Conservation (phyloP, 78 protist genomes). For the Speleostelium caveatum region DNA sequence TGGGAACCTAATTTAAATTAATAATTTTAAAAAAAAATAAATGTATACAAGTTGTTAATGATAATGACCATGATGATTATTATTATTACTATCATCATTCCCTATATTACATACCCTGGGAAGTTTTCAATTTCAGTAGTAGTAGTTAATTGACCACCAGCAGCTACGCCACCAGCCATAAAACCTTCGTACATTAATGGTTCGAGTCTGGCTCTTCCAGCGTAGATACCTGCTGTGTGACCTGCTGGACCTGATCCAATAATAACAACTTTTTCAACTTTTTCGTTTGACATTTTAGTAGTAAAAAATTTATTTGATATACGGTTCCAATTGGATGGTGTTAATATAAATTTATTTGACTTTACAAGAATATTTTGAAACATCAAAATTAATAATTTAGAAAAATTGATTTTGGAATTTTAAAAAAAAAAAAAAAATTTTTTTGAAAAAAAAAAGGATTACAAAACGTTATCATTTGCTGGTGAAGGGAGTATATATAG, state of each 20-base stretch:
- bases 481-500: no score
- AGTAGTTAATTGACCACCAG: constrained; percentile 93
- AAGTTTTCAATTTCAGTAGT: constrained; percentile 93
- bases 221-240: constrained; percentile 92
- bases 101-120: constrained; percentile 85
- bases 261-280: constrained; percentile 81
- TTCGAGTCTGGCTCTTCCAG: constrained; percentile 80
- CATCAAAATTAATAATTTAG: not conserved
- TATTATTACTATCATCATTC: not conserved
- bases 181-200: constrained; percentile 85
- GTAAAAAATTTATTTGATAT: not conserved
- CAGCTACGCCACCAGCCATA: constrained; percentile 82
- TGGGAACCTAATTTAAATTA: constrained; percentile 32
- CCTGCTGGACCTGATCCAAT: constrained; percentile 96
- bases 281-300: constrained; percentile 9
- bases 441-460: no score
- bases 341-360: not conserved
- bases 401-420: not conserved
- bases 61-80: not conserved
- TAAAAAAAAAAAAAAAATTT: not conserved
- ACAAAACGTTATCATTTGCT: no score
- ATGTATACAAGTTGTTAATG: not conserved
- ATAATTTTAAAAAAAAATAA: no score
- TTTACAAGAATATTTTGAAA: not conserved
- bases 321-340: not conserved